A percentile compares a stretch with the other conserved stretches of the same genome.
Conservation (phyloP, 2,329 filamentous ascomycete genomes). For the Ophiostoma sp. region DNA sequence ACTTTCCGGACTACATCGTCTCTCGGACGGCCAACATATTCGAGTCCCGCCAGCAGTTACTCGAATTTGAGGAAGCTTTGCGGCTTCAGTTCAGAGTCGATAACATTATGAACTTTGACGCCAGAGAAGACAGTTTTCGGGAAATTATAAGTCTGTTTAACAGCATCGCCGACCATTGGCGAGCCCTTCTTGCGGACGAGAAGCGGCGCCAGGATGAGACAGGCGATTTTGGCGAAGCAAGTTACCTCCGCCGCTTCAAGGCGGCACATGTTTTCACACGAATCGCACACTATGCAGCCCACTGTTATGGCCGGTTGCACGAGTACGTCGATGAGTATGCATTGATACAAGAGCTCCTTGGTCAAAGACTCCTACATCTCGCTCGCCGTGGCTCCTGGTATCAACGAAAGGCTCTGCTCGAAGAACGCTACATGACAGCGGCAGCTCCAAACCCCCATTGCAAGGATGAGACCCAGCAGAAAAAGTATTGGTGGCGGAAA, state of each 20-base stretch:
- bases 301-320: conserved; percentile 79
- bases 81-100: conserved; percentile 81
- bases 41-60: conserved; percentile 66
- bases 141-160: conserved; percentile 72
- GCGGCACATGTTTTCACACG: conserved; percentile 92
- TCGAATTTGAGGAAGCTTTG: conserved; percentile 89
- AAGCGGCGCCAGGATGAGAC: conserved; percentile 72
- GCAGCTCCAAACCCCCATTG: conserved; percentile 47
- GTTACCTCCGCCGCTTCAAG: conserved; percentile 85
- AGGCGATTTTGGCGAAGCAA: conserved; percentile 81
- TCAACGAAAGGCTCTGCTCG: conserved; percentile 87
- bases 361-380: conserved; percentile 80
- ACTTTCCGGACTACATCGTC: conserved; percentile 88
- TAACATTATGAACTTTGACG: conserved; percentile 75
- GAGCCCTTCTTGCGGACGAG: conserved; percentile 68
- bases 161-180: conserved; percentile 79
- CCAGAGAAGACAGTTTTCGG: conserved; percentile 64
- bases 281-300: conserved; percentile 83
- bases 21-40: conserved; percentile 91
- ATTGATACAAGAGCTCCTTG: conserved; percentile 71
- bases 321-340: conserved; percentile 74
- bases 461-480: conserved; percentile 54
- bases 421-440: conserved; percentile 89
- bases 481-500: conserved; percentile 77
- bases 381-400: conserved; percentile 90